phyloP scores from a whole-genome alignment of 2,329 filamentous ascomycete genomes.

The Colletotrichum gloeosporioides region DNA sequence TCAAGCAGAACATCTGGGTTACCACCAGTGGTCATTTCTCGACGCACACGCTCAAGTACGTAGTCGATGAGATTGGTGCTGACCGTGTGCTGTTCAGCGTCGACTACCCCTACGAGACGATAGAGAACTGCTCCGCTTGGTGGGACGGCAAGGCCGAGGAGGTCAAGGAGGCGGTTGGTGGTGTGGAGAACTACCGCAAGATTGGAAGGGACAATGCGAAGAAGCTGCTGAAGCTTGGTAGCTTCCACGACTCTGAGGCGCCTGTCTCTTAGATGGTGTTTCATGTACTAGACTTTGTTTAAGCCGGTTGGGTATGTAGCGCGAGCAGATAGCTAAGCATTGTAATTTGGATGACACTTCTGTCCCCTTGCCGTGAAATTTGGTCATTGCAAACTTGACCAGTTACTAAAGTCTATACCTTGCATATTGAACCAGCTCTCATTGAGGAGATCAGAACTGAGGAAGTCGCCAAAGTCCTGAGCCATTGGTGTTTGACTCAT shows the following conservation, averaged over 20 bases:
- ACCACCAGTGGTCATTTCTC: conserved; percentile 64
- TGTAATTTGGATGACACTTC: rapidly evolving
- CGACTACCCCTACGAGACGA: conserved; percentile 58
- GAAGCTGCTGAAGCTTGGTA: conserved; percentile 42
- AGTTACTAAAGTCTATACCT: neutral
- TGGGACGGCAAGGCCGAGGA: conserved; percentile 37
- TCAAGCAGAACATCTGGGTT: conserved; percentile 60
- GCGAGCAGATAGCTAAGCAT: neutral
- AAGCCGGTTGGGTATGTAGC: rapidly evolving
- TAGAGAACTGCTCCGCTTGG: conserved; percentile 46
- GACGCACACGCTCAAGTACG: conserved; percentile 55
- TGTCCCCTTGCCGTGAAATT: rapidly evolving
- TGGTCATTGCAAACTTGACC: neutral
- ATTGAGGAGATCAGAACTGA: neutral
- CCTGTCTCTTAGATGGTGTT: neutral
- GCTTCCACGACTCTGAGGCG: conserved; percentile 36
- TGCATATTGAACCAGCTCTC: conserved; percentile 7
- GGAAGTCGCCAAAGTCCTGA: neutral
- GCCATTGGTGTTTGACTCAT: neutral
- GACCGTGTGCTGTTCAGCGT: conserved; percentile 58
- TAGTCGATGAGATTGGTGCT: conserved; percentile 51
- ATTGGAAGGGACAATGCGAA: conserved; percentile 50
- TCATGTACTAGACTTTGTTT: neutral
- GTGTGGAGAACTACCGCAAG: conserved; percentile 37
- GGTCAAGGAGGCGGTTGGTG: conserved; percentile 20